phyloP scores from a whole-genome alignment of 2,329 filamentous ascomycete species.

The Diaporthe citri region DNA sequence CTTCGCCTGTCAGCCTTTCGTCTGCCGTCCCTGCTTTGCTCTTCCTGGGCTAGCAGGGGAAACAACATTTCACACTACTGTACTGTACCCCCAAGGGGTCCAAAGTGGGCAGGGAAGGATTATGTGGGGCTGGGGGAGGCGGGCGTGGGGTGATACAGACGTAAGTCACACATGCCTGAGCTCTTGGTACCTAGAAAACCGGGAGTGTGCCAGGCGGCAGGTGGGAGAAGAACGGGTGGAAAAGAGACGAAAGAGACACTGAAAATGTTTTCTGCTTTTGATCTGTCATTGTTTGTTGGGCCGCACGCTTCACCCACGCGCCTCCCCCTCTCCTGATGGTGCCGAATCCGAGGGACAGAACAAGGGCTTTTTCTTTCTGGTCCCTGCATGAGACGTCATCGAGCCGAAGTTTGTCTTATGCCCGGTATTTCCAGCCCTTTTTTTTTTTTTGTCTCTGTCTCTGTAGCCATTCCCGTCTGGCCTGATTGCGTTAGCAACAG shows the following conservation, averaged over 20 bases:
- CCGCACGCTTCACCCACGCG: not conserved
- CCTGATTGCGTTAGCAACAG: not conserved
- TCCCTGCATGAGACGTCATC: conserved; percentile 24
- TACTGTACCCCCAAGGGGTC: conserved; percentile 17
- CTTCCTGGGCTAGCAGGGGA: not conserved
- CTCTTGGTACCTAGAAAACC: not conserved
- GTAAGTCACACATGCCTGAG: not conserved
- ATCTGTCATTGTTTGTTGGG: not conserved
- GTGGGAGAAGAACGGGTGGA: not conserved
- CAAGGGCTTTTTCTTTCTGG: not conserved
- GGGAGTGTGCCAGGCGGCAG: not conserved
- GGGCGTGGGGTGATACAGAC: conserved; percentile 28
- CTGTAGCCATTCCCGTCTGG: not conserved
- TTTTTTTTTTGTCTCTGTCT: not conserved
- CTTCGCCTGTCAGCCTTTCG: conserved; percentile 6
- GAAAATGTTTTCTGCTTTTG: not conserved
- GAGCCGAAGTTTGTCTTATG: not conserved
- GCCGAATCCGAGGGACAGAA: not conserved
- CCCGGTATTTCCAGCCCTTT: not conserved
- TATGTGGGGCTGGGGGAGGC: conserved; percentile 10
- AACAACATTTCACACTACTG: not conserved
- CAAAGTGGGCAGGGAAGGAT: not conserved
- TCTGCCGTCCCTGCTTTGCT: not conserved
- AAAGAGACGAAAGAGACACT: not conserved
- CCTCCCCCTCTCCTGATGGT: not conserved